Conservation (phyloP, 805 yeast genomes). For the Yarrowia osloensis region DNA sequence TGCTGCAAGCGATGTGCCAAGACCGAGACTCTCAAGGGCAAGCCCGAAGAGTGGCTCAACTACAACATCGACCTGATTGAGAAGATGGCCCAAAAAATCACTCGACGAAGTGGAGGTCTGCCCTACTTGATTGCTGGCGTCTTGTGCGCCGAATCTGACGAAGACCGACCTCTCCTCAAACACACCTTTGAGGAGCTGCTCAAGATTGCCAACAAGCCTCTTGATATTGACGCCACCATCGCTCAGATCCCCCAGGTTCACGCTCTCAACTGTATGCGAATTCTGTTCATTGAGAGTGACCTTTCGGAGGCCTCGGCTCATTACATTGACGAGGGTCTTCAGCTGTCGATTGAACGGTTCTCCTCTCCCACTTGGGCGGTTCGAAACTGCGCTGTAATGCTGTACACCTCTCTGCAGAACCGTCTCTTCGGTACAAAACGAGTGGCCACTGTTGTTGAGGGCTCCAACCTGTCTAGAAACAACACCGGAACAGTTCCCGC, state of each 20-base stretch:
- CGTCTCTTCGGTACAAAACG: constrained; percentile 69
- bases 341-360: constrained; percentile 63
- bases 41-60: constrained; percentile 61
- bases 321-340: constrained; percentile 59
- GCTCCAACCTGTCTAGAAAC: constrained; percentile 35
- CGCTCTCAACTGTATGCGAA: constrained; percentile 82
- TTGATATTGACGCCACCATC: constrained; percentile 46
- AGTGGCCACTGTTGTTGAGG: constrained; percentile 32
- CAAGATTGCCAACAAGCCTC: constrained; percentile 56
- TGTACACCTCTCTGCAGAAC: constrained; percentile 80
- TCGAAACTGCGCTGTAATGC: constrained; percentile 90
- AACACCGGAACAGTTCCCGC: constrained; percentile 48
- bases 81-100: constrained; percentile 65
- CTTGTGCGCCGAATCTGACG: constrained; percentile 52
- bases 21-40: constrained; percentile 40
- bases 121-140: constrained; percentile 79
- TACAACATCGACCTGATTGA: constrained; percentile 56
- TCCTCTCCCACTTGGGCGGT: constrained; percentile 76
- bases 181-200: constrained; percentile 56
- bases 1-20: constrained; percentile 60
- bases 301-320: constrained; percentile 56
- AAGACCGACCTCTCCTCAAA: constrained; percentile 47
- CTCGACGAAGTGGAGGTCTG: constrained; percentile 90
- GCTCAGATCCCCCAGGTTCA: constrained; percentile 78
- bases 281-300: constrained; percentile 69